Conservation (phyloP, 441 rosid genomes). For the Flueggea neowawraea region DNA sequence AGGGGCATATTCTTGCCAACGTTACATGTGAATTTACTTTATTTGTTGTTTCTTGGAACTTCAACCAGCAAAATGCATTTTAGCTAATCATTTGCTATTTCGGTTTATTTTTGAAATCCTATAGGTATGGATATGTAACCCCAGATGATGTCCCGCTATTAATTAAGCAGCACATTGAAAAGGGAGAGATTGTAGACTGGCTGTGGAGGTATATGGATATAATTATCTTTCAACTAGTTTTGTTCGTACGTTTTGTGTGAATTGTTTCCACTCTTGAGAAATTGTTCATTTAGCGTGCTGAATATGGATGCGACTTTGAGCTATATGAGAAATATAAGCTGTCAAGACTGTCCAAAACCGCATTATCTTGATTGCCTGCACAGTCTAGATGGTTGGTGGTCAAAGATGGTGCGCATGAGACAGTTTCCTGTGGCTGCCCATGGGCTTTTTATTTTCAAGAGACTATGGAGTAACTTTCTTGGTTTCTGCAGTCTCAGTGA, state of each 20-base stretch:
- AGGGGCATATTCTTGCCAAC: background rate
- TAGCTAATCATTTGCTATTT: constrained; percentile 4
- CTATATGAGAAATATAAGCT: background rate
- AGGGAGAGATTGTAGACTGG: constrained; percentile 80
- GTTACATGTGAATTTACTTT: background rate
- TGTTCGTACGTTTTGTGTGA: background rate
- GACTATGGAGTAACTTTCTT: background rate
- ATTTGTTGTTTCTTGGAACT: no score
- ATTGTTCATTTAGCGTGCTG: background rate
- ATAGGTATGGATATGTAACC: constrained; percentile 90
- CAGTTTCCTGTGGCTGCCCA: background rate
- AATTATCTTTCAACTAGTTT: background rate
- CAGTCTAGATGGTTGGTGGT: no score
- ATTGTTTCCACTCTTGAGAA: background rate
- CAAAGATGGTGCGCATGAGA: background rate
- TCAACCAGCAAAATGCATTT: no score
- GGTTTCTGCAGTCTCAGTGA: background rate
- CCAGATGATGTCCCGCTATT: constrained; percentile 82
- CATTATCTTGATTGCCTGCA: background rate
- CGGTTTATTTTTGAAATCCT: constrained; percentile 4
- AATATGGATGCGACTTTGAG: background rate
- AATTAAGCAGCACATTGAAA: constrained; percentile 77
- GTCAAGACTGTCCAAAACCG: background rate
- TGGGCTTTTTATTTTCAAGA: background rate
- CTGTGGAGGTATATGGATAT: constrained; percentile 69